A percentile compares a stretch with the other conserved stretches of the same genome.
phyloP scores from a whole-genome alignment of 2,329 filamentous ascomycete genomes.

The Diaporthe citri region DNA sequence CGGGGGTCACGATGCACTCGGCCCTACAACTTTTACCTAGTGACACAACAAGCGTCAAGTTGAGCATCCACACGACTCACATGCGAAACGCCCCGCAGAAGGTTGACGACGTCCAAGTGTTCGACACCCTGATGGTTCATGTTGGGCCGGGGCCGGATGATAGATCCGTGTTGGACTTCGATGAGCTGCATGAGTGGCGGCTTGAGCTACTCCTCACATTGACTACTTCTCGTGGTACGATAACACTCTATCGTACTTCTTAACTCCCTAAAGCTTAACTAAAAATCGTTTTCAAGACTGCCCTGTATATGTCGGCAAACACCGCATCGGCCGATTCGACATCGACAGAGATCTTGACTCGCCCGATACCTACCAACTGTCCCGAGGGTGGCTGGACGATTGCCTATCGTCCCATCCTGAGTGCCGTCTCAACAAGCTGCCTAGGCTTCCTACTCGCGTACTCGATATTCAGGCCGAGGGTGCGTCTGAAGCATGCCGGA shows the following conservation, averaged over 20 bases:
- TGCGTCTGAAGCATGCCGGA: not conserved
- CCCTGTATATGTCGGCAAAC: not conserved
- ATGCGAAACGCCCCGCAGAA: not conserved
- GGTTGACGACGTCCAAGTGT: not conserved
- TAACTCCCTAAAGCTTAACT: not conserved
- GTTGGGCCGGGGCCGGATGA: not conserved
- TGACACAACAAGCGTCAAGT: not conserved
- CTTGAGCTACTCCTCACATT: not conserved
- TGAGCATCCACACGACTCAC: not conserved
- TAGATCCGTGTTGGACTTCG: not conserved
- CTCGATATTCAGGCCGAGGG: not conserved
- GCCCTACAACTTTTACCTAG: not conserved
- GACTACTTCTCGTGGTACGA: not conserved
- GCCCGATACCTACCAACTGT: not conserved
- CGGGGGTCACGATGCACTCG: not conserved
- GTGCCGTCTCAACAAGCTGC: not conserved
- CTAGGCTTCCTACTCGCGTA: not conserved
- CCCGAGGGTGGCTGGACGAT: not conserved
- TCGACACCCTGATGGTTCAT: constrained; percentile 1
- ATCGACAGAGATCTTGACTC: not conserved
- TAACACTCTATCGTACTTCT: not conserved
- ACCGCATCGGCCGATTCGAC: not conserved
- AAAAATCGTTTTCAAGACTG: not conserved
- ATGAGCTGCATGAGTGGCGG: not conserved
- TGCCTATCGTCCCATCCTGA: not conserved